These are phyloP conservation scores for Paraphaeosphaeria minitans DNA, from an alignment of 2,329 filamentous ascomycete species.

Conservation along the genomic window DNA sequence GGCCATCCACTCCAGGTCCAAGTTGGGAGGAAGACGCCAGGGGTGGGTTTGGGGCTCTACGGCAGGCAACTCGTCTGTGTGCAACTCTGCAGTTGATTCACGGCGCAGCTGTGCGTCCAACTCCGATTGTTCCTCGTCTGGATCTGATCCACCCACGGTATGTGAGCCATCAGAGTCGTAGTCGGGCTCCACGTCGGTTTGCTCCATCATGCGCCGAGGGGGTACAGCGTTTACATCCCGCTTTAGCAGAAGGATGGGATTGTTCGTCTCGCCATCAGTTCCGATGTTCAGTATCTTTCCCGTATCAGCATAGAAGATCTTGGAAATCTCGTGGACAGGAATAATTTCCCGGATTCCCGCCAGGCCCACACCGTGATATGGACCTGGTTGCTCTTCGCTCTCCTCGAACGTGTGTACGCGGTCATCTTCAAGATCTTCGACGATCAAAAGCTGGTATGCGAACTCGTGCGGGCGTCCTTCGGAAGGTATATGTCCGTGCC, in stretches of 20 bases:
- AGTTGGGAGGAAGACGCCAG: conserved; percentile 71
- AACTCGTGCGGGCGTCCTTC: conserved; percentile 65
- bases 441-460: conserved; percentile 78
- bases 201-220: conserved; percentile 63
- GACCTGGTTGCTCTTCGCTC: conserved; percentile 58
- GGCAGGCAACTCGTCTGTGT: conserved; percentile 18
- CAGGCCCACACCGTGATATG: conserved; percentile 64
- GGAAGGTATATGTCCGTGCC: conserved; percentile 42
- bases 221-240: conserved; percentile 69
- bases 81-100: conserved; percentile 43
- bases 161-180: conserved; percentile 48
- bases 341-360: conserved; percentile 71
- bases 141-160: conserved; percentile 36
- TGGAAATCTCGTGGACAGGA: conserved; percentile 77
- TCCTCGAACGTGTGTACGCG: conserved; percentile 71
- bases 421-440: conserved; percentile 80
- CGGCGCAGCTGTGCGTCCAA: conserved; percentile 52
- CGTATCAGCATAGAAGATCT: conserved; percentile 92
- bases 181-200: conserved; percentile 26
- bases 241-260: conserved; percentile 75
- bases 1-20: conserved; percentile 90
- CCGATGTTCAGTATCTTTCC: conserved; percentile 88
- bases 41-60: conserved; percentile 37
- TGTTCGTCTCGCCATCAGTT: conserved; percentile 69
- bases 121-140: conserved; percentile 50